A percentile compares a stretch with the other conserved stretches of the same genome.
phyloP scores from a whole-genome alignment of 108 stramenopile species.

The Cyclotella baltica region DNA sequence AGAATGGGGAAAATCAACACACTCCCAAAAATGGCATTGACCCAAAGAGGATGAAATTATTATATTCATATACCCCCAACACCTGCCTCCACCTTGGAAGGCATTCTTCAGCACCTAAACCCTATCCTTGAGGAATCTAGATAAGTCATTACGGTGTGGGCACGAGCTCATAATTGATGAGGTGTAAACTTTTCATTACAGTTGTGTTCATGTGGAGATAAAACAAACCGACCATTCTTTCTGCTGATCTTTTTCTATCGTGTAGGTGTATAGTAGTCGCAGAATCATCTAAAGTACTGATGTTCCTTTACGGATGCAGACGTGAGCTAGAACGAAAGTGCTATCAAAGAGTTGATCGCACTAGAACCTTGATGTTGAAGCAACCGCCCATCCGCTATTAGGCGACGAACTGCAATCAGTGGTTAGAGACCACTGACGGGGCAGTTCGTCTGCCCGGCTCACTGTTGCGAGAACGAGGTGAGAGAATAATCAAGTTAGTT shows the following conservation, averaged over 20 bases:
- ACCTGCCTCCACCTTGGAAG: conserved; percentile 47
- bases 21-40: conserved; percentile 28
- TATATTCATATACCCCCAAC: not conserved
- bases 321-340: conserved; percentile 4
- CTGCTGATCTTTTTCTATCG: conserved; percentile 25
- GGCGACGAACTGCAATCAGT: conserved; percentile 62
- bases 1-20: conserved; percentile 21
- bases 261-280: conserved; percentile 5
- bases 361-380: conserved; percentile 5
- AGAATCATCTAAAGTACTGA: not conserved
- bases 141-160: conserved; percentile 51
- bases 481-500: not conserved
- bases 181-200: conserved; percentile 37
- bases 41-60: conserved; percentile 9
- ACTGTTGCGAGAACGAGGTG: conserved; percentile 32
- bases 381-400: conserved; percentile 44
- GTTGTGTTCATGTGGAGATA: not conserved
- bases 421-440: conserved; percentile 69
- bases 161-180: conserved; percentile 27
- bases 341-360: not conserved
- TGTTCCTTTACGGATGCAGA: conserved; percentile 31
- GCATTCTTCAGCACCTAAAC: conserved; percentile 38
- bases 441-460: conserved; percentile 87
- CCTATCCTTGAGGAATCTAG: conserved; percentile 43
- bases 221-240: conserved; percentile 17